Conservation (phyloP, 2,329 filamentous ascomycete genomes). For the Aureobasidium sp. region DNA sequence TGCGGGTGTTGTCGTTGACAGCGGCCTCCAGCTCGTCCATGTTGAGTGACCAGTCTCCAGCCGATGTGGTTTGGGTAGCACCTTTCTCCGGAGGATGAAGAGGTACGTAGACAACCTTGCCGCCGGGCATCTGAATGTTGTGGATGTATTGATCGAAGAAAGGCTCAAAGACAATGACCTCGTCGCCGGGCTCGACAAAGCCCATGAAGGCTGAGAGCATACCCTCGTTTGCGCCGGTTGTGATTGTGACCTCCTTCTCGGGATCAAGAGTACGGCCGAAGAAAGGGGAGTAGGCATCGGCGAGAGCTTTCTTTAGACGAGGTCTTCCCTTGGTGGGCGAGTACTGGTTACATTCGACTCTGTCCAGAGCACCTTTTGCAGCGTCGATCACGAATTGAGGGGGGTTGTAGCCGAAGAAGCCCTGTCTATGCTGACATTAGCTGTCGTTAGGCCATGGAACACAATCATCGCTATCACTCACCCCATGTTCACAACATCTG, state of each 20-base stretch:
- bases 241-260: constrained; percentile 89
- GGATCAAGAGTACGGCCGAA: constrained; percentile 78
- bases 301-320: constrained; percentile 83
- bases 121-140: constrained; percentile 98
- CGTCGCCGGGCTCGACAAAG: constrained; percentile 88
- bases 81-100: constrained; percentile 80
- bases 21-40: constrained; percentile 72
- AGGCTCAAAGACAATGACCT: constrained; percentile 96
- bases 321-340: constrained; percentile 90
- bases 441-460: not conserved
- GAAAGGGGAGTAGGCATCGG: constrained; percentile 81
- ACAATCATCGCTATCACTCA: too few species aligned
- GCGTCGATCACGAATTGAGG: constrained; percentile 84
- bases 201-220: constrained; percentile 98
- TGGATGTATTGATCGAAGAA: constrained; percentile 99
- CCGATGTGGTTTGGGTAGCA: constrained; percentile 68
- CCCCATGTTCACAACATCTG: constrained; percentile 62
- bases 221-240: constrained; percentile 82
- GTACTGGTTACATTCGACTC: constrained; percentile 98
- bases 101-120: constrained; percentile 92
- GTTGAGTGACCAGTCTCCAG: constrained; percentile 80
- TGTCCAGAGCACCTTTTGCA: constrained; percentile 79
- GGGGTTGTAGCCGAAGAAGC: constrained; percentile 89
- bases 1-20: constrained; percentile 81
- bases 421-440: constrained; percentile 33